phyloP scores from a whole-genome alignment of 139 green algal species.

The Coelastrella sp. region DNA sequence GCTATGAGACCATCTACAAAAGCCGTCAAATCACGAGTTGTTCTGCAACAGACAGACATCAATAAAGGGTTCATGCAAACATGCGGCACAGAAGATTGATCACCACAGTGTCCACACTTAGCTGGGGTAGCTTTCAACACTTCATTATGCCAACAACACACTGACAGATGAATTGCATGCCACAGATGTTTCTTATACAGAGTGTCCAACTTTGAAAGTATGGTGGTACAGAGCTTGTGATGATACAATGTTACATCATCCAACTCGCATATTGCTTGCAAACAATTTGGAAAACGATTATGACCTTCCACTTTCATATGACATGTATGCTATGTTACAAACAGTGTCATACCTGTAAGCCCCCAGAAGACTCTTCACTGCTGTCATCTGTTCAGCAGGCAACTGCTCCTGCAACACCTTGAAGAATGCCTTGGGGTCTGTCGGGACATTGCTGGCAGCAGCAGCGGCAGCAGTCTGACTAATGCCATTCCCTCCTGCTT shows the following conservation, averaged over 20 bases:
- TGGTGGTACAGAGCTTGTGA: too few species aligned
- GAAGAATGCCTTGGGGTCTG: slow-evolving; percentile 52
- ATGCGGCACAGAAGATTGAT: too few species aligned
- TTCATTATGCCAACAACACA: too few species aligned
- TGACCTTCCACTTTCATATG: neutral
- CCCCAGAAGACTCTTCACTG: slow-evolving; percentile 43
- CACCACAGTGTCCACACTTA: too few species aligned
- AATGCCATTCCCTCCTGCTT: neutral
- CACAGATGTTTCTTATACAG: too few species aligned
- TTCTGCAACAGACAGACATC: slow-evolving; percentile 45
- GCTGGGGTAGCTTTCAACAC: too few species aligned
- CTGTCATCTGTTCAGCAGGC: slow-evolving; percentile 36
- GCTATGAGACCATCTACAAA: slow-evolving; percentile 67
- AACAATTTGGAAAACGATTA: too few species aligned
- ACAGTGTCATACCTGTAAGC: slow-evolving; percentile 53
- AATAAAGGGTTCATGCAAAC: too few species aligned
- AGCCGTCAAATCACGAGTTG: slow-evolving; percentile 46
- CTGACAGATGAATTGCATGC: too few species aligned
- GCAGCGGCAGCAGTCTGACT: neutral
- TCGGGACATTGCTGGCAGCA: slow-evolving; percentile 18
- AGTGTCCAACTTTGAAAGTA: too few species aligned
- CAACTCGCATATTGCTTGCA: too few species aligned
- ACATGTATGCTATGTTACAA: neutral
- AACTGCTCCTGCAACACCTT: slow-evolving; percentile 57
- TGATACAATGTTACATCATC: too few species aligned